Evolutionary conservation across 2,329 filamentous ascomycete species (phyloP).

Genomic region (Colletotrichum neosansevieriae): DNA sequence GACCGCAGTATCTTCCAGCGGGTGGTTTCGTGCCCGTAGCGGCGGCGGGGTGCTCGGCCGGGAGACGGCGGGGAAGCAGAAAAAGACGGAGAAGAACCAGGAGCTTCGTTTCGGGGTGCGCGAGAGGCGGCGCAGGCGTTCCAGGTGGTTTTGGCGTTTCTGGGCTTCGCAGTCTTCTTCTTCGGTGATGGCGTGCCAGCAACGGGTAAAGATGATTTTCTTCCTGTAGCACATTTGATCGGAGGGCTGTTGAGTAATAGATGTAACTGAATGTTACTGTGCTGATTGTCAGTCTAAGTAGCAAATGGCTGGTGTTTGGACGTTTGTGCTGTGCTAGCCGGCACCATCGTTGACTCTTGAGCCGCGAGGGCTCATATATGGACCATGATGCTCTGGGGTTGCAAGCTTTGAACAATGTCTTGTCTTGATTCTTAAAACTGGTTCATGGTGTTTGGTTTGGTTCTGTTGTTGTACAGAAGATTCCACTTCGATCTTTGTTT

Average conservation of each 20-base stretch:
- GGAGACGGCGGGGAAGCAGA: conserved; percentile 11
- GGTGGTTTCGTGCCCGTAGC: neutral
- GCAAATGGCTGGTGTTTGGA: neutral
- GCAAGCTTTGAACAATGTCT: neutral
- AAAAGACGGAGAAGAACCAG: conserved; percentile 20
- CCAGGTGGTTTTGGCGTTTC: neutral
- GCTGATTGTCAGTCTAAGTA: neutral
- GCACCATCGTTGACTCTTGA: neutral
- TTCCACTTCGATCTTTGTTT: neutral
- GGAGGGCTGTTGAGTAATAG: neutral
- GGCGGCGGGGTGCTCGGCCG: conserved; percentile 2
- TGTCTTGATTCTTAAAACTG: neutral
- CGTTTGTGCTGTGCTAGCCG: neutral
- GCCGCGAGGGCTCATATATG: neutral
- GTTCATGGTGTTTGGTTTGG: neutral
- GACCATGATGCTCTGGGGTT: neutral
- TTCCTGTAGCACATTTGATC: conserved; percentile 30
- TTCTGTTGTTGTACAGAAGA: neutral
- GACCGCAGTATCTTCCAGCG: neutral
- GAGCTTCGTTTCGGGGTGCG: neutral
- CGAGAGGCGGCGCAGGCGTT: neutral
- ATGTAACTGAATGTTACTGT: neutral
- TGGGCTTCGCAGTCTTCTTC: conserved; percentile 17
- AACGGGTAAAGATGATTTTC: conserved; percentile 22
- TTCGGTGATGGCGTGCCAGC: conserved; percentile 8